These are phyloP conservation scores for Cercophora newfieldiana DNA, from an alignment of 495 filamentous ascomycete species.

Conservation along the genomic window DNA sequence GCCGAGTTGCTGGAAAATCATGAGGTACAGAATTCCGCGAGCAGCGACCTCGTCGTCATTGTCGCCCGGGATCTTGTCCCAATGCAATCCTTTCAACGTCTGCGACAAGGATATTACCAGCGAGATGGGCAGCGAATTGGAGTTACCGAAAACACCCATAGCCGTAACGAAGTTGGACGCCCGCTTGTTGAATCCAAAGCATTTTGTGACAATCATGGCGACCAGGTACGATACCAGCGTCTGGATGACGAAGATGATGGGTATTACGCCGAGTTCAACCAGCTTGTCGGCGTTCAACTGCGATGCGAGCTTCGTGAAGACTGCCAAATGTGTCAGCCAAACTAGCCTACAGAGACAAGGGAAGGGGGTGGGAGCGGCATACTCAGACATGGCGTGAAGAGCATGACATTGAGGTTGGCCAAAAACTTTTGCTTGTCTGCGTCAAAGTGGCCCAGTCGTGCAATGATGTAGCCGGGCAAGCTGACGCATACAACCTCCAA, in stretches of 20 bases:
- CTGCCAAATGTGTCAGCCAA: slow-evolving; percentile 46
- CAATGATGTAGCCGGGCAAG: slow-evolving; percentile 92
- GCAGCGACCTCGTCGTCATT: slow-evolving; percentile 95
- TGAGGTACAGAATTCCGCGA: slow-evolving; percentile 87
- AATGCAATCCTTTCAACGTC: slow-evolving; percentile 87
- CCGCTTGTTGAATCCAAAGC: slow-evolving; percentile 78
- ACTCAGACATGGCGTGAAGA: slow-evolving; percentile 98
- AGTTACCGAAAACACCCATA: slow-evolving; percentile 98
- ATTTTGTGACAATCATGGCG: slow-evolving; percentile 65
- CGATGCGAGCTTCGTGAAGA: slow-evolving; percentile 96
- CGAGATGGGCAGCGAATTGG: slow-evolving; percentile 95
- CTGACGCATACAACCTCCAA: slow-evolving; percentile 94
- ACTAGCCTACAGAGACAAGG: neutral
- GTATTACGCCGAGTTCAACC: slow-evolving; percentile 86
- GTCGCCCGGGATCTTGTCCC: slow-evolving; percentile 85
- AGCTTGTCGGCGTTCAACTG: slow-evolving; percentile 91
- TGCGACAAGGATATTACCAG: slow-evolving; percentile 91
- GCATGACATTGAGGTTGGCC: slow-evolving; percentile 87
- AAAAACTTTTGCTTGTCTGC: slow-evolving; percentile 93
- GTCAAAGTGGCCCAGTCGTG: slow-evolving; percentile 86
- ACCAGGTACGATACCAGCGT: slow-evolving; percentile 80
- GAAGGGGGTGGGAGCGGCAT: slow-evolving; percentile 39
- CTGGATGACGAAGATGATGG: slow-evolving; percentile 86
- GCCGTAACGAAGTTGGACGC: slow-evolving; percentile 91
- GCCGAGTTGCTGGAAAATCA: slow-evolving; percentile 97